A percentile compares a stretch with the other conserved stretches of the same genome.
These are phyloP conservation scores for Cryphonectria carpinicola DNA, from an alignment of 2,329 filamentous ascomycete species.

Conservation along the genomic window DNA sequence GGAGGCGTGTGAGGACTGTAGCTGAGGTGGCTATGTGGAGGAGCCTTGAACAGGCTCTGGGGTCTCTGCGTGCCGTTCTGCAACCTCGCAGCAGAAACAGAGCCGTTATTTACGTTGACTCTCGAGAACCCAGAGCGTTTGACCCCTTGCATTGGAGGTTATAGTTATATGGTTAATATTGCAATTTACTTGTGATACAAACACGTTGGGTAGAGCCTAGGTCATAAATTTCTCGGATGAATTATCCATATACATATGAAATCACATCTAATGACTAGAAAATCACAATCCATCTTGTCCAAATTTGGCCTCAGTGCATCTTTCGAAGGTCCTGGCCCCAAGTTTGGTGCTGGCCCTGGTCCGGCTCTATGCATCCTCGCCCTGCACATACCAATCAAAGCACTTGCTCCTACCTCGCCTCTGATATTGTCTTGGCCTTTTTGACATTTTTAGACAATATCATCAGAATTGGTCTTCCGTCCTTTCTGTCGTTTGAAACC, in stretches of 20 bases:
- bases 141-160: too few species aligned
- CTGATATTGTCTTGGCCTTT: neutral
- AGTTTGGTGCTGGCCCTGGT: too few species aligned
- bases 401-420: too few species aligned
- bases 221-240: neutral
- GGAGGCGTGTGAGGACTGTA: conserved; percentile 27
- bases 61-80: neutral
- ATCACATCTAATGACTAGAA: neutral
- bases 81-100: neutral
- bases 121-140: too few species aligned
- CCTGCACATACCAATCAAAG: too few species aligned
- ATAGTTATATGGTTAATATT: too few species aligned
- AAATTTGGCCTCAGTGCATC: neutral
- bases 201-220: too few species aligned
- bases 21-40: conserved; percentile 5
- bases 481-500: neutral
- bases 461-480: neutral
- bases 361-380: too few species aligned
- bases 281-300: too few species aligned
- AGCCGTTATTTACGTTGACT: too few species aligned
- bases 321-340: neutral
- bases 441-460: neutral
- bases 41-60: neutral
- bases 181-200: too few species aligned
- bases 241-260: neutral